These are phyloP conservation scores for Aristolochia contorta DNA, from an alignment of 164 flowering plant species.

Conservation along the genomic window DNA sequence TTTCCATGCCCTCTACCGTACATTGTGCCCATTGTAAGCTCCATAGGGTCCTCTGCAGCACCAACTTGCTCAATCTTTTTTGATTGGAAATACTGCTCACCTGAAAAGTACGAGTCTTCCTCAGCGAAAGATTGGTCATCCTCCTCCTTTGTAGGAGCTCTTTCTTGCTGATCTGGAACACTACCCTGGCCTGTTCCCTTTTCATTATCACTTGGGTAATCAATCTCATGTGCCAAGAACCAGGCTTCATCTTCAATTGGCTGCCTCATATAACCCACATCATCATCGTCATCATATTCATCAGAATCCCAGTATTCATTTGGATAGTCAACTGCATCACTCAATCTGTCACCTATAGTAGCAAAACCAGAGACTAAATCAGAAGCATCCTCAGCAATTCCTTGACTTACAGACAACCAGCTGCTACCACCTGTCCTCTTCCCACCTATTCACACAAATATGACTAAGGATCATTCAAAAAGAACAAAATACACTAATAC, in stretches of 20 bases:
- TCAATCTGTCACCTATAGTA: conserved; percentile 85
- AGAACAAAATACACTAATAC: too few relatives aligned
- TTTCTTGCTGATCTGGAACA: conserved; percentile 71
- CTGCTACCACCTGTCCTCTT: conserved; percentile 62
- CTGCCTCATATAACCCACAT: conserved; percentile 94
- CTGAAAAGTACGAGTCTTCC: conserved; percentile 93
- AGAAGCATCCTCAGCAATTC: conserved; percentile 87
- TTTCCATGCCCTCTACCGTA: conserved; percentile 48
- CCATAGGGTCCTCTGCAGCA: conserved; percentile 54
- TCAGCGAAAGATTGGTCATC: conserved; percentile 94
- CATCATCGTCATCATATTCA: conserved; percentile 96
- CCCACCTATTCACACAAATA: conserved; percentile 36
- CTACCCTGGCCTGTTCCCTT: conserved; percentile 84
- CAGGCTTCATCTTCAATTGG: conserved; percentile 98
- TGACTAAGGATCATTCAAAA: too few relatives aligned
- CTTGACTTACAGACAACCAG: conserved; percentile 96
- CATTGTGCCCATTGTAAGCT: conserved; percentile 46
- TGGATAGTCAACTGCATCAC: conserved; percentile 86
- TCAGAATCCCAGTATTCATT: conserved; percentile 99
- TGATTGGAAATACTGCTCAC: conserved; percentile 29
- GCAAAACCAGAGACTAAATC: conserved; percentile 97
- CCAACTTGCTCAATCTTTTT: conserved; percentile 22
- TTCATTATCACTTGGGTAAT: conserved; percentile 96
- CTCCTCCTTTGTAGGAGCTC: conserved; percentile 55
- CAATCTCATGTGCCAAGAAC: conserved; percentile 99